Base-by-base conservation (phyloP, 179 eudicot species). In the Sideroxylon spinosum region DNA sequence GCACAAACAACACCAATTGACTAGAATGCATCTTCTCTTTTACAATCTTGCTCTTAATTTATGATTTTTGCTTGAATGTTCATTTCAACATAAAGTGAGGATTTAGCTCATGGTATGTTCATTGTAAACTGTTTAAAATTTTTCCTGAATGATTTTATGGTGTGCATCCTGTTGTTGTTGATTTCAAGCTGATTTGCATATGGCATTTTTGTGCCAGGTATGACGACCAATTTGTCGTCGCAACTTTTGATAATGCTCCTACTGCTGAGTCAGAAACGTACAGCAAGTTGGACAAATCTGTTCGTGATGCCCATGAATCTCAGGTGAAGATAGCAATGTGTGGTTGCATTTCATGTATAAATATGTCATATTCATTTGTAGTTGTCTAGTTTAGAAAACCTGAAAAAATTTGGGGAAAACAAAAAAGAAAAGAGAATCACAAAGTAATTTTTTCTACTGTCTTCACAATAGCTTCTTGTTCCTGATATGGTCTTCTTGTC, bases 231-330 rank as follows among this genome's bases (percentile, higher is more conserved):
- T 94, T 89, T 83, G 97, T 91, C n/a, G 84, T 92, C 4, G 91
- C 90, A 74, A 92, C 85, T 75, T 95, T 93, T 84, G 98, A 93
- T 81, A 93, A 91, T 61, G 97, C 93, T 79, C 99, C 99, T 73
- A 93, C 98, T 16, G 91, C 87, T 80, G 98, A 95, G 83, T 82
- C 98, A 44, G 99, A 93, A 81, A 84, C 84, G 78, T 91, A 89
- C 84, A 85, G 88, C 81, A 91, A 91, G 79, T 57, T 86, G 84
- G 89, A 84, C 75, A 84, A 88, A 77, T 73, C 92, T 75, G 84
- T 84, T 53, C 92, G 97, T 53, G 89, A 85, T 68, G 91, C 88
- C 32, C 82, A 81, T 87, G 99, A 95, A 87, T 85, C 88, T 52
- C 86, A 81, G 90, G 99, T 95, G n/a, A 84, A 79, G 78, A 71